Conservation (phyloP, 1,139 yeast genomes). For the Kurtzmaniella natalensis region DNA sequence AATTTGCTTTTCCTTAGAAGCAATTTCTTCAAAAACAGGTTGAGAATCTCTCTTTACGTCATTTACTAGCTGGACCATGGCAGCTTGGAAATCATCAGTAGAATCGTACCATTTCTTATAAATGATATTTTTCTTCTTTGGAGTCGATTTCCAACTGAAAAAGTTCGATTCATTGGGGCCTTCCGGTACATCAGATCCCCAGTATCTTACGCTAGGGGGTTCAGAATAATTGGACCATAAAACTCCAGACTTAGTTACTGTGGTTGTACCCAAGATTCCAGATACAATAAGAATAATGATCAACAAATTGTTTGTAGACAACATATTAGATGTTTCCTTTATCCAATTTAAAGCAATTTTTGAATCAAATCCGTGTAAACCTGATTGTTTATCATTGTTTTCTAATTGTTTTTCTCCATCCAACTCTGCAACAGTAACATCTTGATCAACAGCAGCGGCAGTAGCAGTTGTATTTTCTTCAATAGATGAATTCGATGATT, state of each 20-base stretch:
- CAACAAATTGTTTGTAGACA: too few species aligned
- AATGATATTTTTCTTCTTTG: neutral
- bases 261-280: neutral
- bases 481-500: neutral
- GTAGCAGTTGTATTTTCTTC: too few species aligned
- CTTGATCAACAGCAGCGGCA: too few species aligned
- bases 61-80: neutral
- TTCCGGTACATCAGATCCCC: neutral
- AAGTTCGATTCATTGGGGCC: neutral
- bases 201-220: neutral
- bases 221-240: neutral
- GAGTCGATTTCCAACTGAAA: neutral
- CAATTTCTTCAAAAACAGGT: neutral
- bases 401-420: too few species aligned
- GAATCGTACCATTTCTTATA: conserved; percentile 2
- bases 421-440: too few species aligned
- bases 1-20: neutral
- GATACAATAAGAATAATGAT: neutral
- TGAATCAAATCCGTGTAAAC: too few species aligned
- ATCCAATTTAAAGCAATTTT: too few species aligned
- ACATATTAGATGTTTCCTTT: too few species aligned
- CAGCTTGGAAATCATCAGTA: conserved; percentile 1
- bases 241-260: too few species aligned
- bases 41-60: neutral
- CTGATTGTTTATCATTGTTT: too few species aligned